Conservation (phyloP, 106 monocot genomes). For the Ottelia alismoides region DNA sequence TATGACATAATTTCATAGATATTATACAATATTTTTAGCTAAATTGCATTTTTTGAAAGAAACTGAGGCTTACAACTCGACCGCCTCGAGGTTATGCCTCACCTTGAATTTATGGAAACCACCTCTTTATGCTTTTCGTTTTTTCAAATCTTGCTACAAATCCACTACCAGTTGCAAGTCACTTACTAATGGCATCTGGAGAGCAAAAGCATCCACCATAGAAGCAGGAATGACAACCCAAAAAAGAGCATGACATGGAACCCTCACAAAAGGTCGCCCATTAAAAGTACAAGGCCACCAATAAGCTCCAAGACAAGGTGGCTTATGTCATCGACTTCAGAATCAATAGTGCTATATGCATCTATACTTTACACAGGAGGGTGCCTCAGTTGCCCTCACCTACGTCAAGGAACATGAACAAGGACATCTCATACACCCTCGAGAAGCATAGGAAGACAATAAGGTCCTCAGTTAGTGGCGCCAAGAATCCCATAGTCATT, state of each 20-base stretch:
- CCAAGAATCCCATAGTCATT: conserved; percentile 45
- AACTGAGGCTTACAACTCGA: too few species aligned
- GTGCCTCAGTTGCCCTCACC: conserved; percentile 70
- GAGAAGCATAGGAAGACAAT: conserved; percentile 20
- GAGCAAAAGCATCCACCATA: conserved; percentile 47
- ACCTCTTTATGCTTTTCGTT: too few species aligned
- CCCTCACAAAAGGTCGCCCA: conserved; percentile 28
- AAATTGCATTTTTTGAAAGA: too few species aligned
- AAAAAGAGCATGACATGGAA: conserved; percentile 57
- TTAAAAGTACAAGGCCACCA: conserved; percentile 43
- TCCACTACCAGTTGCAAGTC: too few species aligned
- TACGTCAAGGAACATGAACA: conserved; percentile 45
- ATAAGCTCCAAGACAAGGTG: conserved; percentile 67
- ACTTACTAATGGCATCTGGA: too few species aligned
- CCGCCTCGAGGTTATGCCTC: too few species aligned
- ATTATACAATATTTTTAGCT: too few species aligned
- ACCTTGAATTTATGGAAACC: too few species aligned
- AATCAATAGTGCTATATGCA: conserved; percentile 56
- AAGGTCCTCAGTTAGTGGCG: conserved; percentile 4
- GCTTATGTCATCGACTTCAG: conserved; percentile 68
- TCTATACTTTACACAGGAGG: conserved; percentile 45
- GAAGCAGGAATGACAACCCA: conserved; percentile 38
- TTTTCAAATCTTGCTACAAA: too few species aligned
- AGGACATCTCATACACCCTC: conserved; percentile 47
- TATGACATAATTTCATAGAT: too few species aligned